phyloP scores from a whole-genome alignment of 2,329 filamentous ascomycete species.

The Stachybotrys echinatus region DNA sequence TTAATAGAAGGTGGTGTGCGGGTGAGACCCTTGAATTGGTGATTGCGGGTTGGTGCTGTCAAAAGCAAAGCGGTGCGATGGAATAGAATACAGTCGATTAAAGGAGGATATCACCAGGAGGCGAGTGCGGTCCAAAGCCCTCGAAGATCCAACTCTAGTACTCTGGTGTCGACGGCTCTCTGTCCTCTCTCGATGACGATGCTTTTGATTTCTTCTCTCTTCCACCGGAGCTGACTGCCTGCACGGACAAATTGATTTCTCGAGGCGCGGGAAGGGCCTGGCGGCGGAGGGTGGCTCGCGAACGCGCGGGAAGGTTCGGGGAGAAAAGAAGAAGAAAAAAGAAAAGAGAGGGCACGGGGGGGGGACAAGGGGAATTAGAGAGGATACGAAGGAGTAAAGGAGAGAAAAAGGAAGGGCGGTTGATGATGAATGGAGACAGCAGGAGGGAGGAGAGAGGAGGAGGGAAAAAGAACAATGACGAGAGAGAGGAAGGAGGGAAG shows the following conservation, averaged over 20 bases:
- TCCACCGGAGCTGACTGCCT: conserved; percentile 3
- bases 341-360: conserved; percentile 9
- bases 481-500: conserved; percentile 23
- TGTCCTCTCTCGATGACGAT: conserved; percentile 2
- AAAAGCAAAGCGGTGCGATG: conserved; percentile 16
- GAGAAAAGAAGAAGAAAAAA: conserved; percentile 16
- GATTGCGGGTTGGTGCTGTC: conserved; percentile 2
- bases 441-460: conserved; percentile 11
- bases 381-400: conserved; percentile 21
- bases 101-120: conserved; percentile 10
- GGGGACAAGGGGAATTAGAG: conserved; percentile 18
- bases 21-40: neutral
- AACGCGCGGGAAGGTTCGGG: conserved; percentile 6
- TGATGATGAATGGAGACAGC: conserved; percentile 19
- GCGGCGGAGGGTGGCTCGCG: neutral
- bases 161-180: conserved; percentile 3
- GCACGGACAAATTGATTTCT: neutral
- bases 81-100: conserved; percentile 31
- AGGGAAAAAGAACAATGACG: conserved; percentile 25
- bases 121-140: neutral
- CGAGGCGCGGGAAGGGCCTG: too few species aligned
- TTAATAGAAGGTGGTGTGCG: neutral
- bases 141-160: neutral
- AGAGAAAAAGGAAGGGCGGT: conserved; percentile 25
- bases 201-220: conserved; percentile 21